Conservation (phyloP, 257 asterid genomes). For the Plantago ovata region DNA sequence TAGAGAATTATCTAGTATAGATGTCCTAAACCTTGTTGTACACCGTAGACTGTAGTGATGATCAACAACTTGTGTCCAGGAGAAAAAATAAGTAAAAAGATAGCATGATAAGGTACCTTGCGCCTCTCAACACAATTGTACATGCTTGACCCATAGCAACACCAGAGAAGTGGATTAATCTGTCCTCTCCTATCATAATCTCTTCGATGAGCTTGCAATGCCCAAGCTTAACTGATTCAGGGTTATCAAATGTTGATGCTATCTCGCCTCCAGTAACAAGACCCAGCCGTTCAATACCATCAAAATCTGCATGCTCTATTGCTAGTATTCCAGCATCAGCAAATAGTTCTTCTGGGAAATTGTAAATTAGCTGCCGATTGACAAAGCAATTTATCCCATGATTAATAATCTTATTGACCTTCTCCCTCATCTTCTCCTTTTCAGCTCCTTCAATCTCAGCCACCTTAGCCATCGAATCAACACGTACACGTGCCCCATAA, state of each 20-base stretch:
- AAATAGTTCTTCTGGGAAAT: constrained; percentile 92
- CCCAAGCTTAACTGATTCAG: constrained; percentile 93
- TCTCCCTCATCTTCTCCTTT: constrained; percentile 87
- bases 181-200: constrained; percentile 98
- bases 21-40: no score
- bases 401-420: constrained; percentile 74
- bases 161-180: constrained; percentile 89
- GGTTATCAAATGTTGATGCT: constrained; percentile 89
- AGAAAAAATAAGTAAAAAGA: no score
- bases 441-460: constrained; percentile 92
- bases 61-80: no score
- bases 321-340: constrained; percentile 97
- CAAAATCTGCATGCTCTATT: constrained; percentile 95
- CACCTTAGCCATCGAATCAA: constrained; percentile 97
- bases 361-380: constrained; percentile 87
- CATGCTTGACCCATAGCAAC: constrained; percentile 97
- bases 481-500: constrained; percentile 96
- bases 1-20: no score
- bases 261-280: constrained; percentile 96
- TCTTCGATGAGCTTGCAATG: constrained; percentile 90
- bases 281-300: constrained; percentile 83
- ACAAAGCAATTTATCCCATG: constrained; percentile 95
- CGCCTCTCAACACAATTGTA: constrained; percentile 78
- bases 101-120: no score
- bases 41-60: no score